Percentiles rank a stretch among this genome's conserved stretches.
phyloP scores from a whole-genome alignment of 2,329 filamentous ascomycete species.

The Cercospora sojina region DNA sequence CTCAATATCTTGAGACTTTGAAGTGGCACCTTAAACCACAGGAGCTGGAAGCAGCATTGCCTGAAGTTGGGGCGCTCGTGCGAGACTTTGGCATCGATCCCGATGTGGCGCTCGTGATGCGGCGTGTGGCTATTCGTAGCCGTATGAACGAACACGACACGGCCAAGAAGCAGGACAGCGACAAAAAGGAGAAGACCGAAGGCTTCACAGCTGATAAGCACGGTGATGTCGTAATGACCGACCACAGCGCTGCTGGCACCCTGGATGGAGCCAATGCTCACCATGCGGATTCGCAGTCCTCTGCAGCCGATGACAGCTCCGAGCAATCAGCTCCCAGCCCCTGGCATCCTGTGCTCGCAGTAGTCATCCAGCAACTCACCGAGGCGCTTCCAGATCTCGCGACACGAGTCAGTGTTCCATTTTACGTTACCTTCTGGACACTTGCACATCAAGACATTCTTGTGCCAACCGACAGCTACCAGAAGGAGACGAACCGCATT shows the following conservation, averaged over 20 bases:
- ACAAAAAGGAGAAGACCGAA: slow-evolving; percentile 32
- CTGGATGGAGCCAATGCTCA: background rate
- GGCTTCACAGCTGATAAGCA: slow-evolving; percentile 36
- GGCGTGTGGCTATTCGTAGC: slow-evolving; percentile 69
- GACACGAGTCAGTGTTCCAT: slow-evolving; percentile 70
- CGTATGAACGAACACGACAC: slow-evolving; percentile 54
- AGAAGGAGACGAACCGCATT: slow-evolving; percentile 68
- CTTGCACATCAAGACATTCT: slow-evolving; percentile 78
- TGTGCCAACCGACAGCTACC: slow-evolving; percentile 74
- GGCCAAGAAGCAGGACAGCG: slow-evolving; percentile 37
- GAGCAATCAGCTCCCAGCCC: slow-evolving; percentile 33
- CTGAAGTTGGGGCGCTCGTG: slow-evolving; percentile 71
- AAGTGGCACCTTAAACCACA: slow-evolving; percentile 72
- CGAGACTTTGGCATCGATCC: slow-evolving; percentile 76
- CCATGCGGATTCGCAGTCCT: background rate
- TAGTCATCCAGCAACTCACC: slow-evolving; percentile 69
- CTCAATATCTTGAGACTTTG: slow-evolving; percentile 86
- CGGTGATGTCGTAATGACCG: slow-evolving; percentile 55
- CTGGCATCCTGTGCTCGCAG: slow-evolving; percentile 70
- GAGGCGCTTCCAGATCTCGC: slow-evolving; percentile 61
- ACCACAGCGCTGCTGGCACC: slow-evolving; percentile 15
- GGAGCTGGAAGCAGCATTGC: slow-evolving; percentile 77
- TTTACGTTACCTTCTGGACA: slow-evolving; percentile 92
- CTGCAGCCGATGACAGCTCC: slow-evolving; percentile 5
- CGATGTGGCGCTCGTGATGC: slow-evolving; percentile 80